Evolutionary conservation across 495 filamentous ascomycete species (phyloP).

Genomic region (Pyronema domesticum): DNA sequence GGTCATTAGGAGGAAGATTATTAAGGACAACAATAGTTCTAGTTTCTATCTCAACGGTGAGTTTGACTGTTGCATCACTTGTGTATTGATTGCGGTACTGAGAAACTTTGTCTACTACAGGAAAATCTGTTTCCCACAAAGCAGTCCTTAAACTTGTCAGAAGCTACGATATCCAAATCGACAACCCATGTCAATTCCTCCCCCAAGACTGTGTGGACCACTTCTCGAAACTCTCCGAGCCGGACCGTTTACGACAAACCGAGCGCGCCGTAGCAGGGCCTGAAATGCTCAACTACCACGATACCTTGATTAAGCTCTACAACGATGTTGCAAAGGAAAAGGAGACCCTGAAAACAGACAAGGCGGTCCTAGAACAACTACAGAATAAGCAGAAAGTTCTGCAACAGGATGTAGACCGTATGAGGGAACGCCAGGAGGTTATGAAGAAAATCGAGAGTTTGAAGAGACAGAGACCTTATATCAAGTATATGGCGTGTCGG

Average conservation of each 20-base stretch:
- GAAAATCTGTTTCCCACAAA: slow-evolving; percentile 28
- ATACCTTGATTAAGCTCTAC: slow-evolving; percentile 49
- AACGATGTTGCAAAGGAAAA: slow-evolving; percentile 49
- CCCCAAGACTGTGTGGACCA: slow-evolving; percentile 93
- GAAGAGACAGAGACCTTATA: slow-evolving; percentile 44
- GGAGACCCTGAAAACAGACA: slow-evolving; percentile 37
- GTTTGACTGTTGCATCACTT: background rate
- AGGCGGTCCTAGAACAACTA: slow-evolving; percentile 43
- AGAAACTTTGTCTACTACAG: background rate
- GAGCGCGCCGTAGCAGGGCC: slow-evolving; percentile 68
- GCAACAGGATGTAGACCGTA: slow-evolving; percentile 64
- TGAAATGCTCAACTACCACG: slow-evolving; percentile 65
- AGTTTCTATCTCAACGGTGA: slow-evolving; percentile 51
- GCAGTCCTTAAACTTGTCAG: slow-evolving; percentile 46
- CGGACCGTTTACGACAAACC: slow-evolving; percentile 74
- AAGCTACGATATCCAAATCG: slow-evolving; percentile 71
- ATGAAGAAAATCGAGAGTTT: slow-evolving; percentile 47
- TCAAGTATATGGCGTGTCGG: slow-evolving; percentile 38
- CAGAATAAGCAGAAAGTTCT: slow-evolving; percentile 59
- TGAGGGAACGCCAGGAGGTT: slow-evolving; percentile 55
- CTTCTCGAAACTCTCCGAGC: slow-evolving; percentile 66
- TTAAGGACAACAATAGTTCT: slow-evolving; percentile 60
- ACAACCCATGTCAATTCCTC: slow-evolving; percentile 94
- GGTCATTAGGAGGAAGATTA: slow-evolving; percentile 56
- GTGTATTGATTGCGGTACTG: background rate